Base-by-base conservation (phyloP, 2,329 filamentous ascomycete species). In the Claviceps monticola region DNA sequence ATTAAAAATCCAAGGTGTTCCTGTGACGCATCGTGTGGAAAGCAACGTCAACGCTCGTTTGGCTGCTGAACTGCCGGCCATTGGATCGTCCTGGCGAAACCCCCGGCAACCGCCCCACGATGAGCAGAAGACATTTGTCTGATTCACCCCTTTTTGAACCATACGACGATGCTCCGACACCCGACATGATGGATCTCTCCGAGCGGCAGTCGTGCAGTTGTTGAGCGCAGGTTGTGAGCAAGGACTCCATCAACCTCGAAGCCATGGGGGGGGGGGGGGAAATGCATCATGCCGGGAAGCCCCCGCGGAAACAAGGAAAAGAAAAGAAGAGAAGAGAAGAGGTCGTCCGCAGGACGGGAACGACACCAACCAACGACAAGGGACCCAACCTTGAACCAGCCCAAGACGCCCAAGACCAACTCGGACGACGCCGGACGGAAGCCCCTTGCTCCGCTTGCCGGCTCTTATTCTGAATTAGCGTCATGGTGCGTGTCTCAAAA, bases 401-500 rank as follows among this genome's bases (percentile, higher is more conserved):
- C 14, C 43, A 39, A 39, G 36, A 37, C 48, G 23, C 19, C 14
- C 43, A 39, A 39, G 36, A 37, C 48, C 48, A 48, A 48, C 17
- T 8, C 23, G 42, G n/a, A 16, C n/a, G 16, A 7, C 42, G 42
- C 21, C 21, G 21, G 21, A 21, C 21, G 13, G 5, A 44, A 23
- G 42, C 42, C 16, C 42, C 43, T 26, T 34, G n/a, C 34, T 19
- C 29, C 21, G 34, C 62, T 63, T 64, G 65, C 65, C 66, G 67
- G 51, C 47, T 39, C 21, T 66, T 34, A 26, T 46, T 46, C 14
- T 34, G 34, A 21, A 13, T 23, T 71, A 68, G 67, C 66, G 68
- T 63, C 61, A 59, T 53, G 58, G 58, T 62, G 61, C 60, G 60
- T 64, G 68, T 69, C 67, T 70, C 64, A 63, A 64, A 61, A 68